phyloP scores from a whole-genome alignment of 75 land plant genomes.

The Selaginella tamariscina region DNA sequence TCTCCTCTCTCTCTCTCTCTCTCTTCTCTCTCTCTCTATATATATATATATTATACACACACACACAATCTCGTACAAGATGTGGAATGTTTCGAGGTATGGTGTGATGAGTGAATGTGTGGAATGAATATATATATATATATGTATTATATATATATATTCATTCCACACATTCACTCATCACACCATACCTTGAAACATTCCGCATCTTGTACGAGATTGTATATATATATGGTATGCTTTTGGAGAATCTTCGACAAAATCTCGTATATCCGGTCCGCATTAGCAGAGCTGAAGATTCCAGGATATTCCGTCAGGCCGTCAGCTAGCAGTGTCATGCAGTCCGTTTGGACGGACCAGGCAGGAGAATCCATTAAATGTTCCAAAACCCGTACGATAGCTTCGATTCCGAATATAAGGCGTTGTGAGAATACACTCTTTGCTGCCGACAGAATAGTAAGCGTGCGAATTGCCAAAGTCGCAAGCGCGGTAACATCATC shows the following conservation, averaged over 20 bases:
- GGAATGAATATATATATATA: too few relatives aligned
- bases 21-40: too few relatives aligned
- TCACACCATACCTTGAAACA: background rate
- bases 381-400: constrained; percentile 41
- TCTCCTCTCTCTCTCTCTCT: too few relatives aligned
- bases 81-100: background rate
- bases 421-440: constrained; percentile 43
- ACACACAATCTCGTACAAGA: constrained; percentile 19
- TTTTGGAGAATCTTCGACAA: constrained; percentile 39
- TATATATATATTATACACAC: too few relatives aligned
- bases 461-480: constrained; percentile 39
- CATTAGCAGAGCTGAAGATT: constrained; percentile 31
- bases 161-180: too few relatives aligned
- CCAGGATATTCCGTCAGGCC: constrained; percentile 56
- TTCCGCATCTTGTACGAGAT: constrained; percentile 15
- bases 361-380: constrained; percentile 50
- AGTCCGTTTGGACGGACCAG: constrained; percentile 47
- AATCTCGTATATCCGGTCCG: constrained; percentile 37
- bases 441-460: constrained; percentile 46
- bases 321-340: constrained; percentile 34
- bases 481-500: constrained; percentile 41
- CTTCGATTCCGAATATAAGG: constrained; percentile 52
- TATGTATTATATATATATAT: too few relatives aligned
- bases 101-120: too few relatives aligned
- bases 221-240: too few relatives aligned